Base-by-base conservation (phyloP, 129 eudicot species). In the Logfia minima region DNA sequence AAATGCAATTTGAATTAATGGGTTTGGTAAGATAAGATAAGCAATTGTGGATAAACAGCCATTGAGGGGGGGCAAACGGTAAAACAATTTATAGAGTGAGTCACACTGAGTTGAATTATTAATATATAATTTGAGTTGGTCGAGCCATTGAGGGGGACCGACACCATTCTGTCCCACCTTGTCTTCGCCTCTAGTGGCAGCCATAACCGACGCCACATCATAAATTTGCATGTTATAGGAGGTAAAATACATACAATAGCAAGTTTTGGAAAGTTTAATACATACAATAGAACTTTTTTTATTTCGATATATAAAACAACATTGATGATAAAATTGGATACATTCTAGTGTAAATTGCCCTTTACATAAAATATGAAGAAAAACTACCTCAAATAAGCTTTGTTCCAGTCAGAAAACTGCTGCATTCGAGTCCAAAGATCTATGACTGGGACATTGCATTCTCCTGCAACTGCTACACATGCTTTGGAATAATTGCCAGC, bases 381-480 rank as follows among this genome's bases (percentile, higher is more conserved):
- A 28, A 55, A 32, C 6, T 73, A 88, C 94, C 94, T 76, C 64
- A 88, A 73, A 81, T 78, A 82, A 43, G 86, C 74, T 70, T 81
- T 88, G 78, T 66, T 58, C 94, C 97, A 88, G 45, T 83, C 82
- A 39, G 83, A 85, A 83, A 74, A 59, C 70, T 87, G 83, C 77
- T 91, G 97, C 97, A 91, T 91, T 75, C 85, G 88, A 26, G 81
- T 80, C 94, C 97, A 91, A 55, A 91, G 83, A 82, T 86, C 85
- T 0, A 86, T 73, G 22, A 84, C 86, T 3, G 87, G 77, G 39
- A 84, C 77, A 26, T 69, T 72, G 64, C 79, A 82, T 83, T 86
- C 94, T 45, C 55, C 66, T 6, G 89, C 97, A 76, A 88, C 86
- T 10, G 77, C 82, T 23, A 87, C 76, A 62, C 97, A 91, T 52